These are phyloP conservation scores for Rhynchosporium graminicola DNA, from an alignment of 2,329 filamentous ascomycete species.

Conservation along the genomic window DNA sequence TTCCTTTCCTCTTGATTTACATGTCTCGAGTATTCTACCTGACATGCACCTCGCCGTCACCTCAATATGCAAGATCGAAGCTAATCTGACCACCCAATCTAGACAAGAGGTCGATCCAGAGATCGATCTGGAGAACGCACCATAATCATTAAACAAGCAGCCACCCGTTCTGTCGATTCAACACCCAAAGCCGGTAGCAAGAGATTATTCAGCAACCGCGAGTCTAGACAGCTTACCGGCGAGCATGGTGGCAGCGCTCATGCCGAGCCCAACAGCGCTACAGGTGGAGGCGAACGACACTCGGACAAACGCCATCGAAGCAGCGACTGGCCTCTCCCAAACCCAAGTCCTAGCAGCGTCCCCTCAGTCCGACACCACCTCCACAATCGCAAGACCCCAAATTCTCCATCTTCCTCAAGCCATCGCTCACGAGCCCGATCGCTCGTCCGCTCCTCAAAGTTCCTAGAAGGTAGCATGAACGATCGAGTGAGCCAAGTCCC, in stretches of 20 bases:
- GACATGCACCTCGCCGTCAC: slow-evolving; percentile 16
- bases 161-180: slow-evolving; percentile 11
- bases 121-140: slow-evolving; percentile 21
- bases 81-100: slow-evolving; percentile 10
- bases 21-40: background rate
- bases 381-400: slow-evolving; percentile 38
- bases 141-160: slow-evolving; percentile 5
- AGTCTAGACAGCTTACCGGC: slow-evolving; percentile 32
- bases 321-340: slow-evolving; percentile 47
- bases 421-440: slow-evolving; percentile 35
- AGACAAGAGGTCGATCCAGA: slow-evolving; percentile 12
- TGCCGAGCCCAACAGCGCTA: slow-evolving; percentile 12
- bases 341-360: slow-evolving; percentile 13
- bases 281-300: slow-evolving; percentile 35
- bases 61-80: background rate
- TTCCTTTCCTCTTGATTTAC: background rate
- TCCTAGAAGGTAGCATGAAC: slow-evolving; percentile 82
- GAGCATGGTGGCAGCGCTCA: slow-evolving; percentile 39
- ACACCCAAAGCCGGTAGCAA: slow-evolving; percentile 35
- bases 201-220: slow-evolving; percentile 39
- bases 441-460: slow-evolving; percentile 60
- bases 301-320: slow-evolving; percentile 47
- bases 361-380: slow-evolving; percentile 22
- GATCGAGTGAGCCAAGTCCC: slow-evolving; percentile 73
- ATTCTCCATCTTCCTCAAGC: slow-evolving; percentile 18